Evolutionary conservation across 352 stramenopile genomes (phyloP).

Genomic region (Globisporangium radiosum): DNA sequence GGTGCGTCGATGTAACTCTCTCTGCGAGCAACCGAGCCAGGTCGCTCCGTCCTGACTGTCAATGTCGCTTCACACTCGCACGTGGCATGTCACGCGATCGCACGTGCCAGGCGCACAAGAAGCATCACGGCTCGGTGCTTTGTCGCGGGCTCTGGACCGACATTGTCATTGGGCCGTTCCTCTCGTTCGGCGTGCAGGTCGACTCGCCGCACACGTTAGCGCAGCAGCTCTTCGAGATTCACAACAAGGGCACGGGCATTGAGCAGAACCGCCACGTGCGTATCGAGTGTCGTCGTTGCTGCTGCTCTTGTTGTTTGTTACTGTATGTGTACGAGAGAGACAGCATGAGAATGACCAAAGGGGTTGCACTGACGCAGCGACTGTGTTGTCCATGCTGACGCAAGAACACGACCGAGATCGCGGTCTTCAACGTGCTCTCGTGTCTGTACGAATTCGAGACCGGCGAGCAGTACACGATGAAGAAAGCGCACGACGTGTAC

Average conservation of each 20-base stretch:
- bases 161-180: conserved; percentile 87
- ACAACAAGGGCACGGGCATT: conserved; percentile 90
- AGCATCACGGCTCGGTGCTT: conserved; percentile 65
- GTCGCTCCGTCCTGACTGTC: too few relatives aligned
- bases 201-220: conserved; percentile 67
- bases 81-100: too few relatives aligned
- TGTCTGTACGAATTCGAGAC: conserved; percentile 90
- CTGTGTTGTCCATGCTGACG: background rate
- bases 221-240: conserved; percentile 88
- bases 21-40: too few relatives aligned
- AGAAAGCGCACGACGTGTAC: conserved; percentile 83
- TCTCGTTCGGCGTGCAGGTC: conserved; percentile 86
- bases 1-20: conserved; percentile 17
- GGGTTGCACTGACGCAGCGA: background rate
- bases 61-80: too few relatives aligned
- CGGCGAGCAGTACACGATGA: conserved; percentile 82
- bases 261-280: conserved; percentile 91
- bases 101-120: conserved; percentile 44
- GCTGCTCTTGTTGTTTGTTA: background rate
- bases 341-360: background rate
- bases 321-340: background rate
- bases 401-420: conserved; percentile 88
- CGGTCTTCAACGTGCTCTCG: conserved; percentile 90
- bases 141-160: conserved; percentile 89
- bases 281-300: background rate